phyloP scores from a whole-genome alignment of 495 filamentous ascomycete species.

The Apodospora peruviana region DNA sequence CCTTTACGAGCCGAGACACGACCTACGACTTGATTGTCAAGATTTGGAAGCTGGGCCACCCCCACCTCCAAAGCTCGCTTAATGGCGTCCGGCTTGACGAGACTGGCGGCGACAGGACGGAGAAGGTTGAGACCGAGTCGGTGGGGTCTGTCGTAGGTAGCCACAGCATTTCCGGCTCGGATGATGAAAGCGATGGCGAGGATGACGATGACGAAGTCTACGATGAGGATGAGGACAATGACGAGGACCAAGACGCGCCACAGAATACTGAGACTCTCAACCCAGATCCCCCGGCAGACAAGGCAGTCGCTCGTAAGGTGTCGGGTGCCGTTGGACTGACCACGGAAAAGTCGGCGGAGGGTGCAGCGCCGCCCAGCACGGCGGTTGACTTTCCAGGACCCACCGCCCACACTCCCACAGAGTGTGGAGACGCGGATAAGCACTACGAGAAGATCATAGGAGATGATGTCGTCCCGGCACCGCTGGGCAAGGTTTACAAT shows the following conservation, averaged over 20 bases:
- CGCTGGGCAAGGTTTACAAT: constrained; percentile 86
- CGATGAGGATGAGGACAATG: constrained; percentile 70
- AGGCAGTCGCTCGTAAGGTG: constrained; percentile 56
- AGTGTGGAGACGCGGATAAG: constrained; percentile 66
- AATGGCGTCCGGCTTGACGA: constrained; percentile 80
- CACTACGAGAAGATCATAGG: constrained; percentile 83
- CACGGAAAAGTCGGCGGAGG: constrained; percentile 55
- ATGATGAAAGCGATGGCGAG: constrained; percentile 59
- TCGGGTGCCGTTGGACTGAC: constrained; percentile 52
- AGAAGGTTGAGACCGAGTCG: constrained; percentile 60
- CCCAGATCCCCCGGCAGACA: constrained; percentile 57
- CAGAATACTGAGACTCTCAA: constrained; percentile 56
- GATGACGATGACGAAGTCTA: constrained; percentile 70
- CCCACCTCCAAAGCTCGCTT: constrained; percentile 76
- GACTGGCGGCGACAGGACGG: constrained; percentile 81
- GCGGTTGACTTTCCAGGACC: constrained; percentile 86
- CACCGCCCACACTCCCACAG: constrained; percentile 73
- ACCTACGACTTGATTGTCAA: constrained; percentile 96
- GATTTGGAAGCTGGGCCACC: constrained; percentile 97
- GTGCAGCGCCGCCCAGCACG: constrained; percentile 41
- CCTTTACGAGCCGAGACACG: constrained; percentile 87
- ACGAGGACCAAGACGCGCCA: constrained; percentile 50
- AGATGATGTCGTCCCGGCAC: constrained; percentile 81
- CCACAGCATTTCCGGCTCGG: constrained; percentile 48
- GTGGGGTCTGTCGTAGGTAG: constrained; percentile 29